Evolutionary conservation across 129 eudicot species (phyloP), one percentile per base, ranked within the genome.

Genomic region (Saposhnikovia divaricata): DNA sequence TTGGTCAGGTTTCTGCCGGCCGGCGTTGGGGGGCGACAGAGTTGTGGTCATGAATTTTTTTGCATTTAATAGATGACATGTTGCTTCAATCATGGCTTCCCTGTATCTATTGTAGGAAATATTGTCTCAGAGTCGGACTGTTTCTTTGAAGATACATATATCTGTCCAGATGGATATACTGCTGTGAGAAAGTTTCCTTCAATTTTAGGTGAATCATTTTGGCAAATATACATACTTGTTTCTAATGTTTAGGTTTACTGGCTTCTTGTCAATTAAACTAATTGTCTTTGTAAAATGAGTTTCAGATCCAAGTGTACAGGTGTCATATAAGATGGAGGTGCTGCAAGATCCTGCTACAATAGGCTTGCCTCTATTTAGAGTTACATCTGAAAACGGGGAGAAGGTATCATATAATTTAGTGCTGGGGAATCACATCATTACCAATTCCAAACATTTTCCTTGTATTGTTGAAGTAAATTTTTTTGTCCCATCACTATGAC

Each of bases 171-270:
- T 80, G 97, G 97, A 47, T 92, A 92, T 84, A 88, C 89, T 78
- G 93, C 96, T 86, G 85, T 89, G 61, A 88, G 97, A 83, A 90
- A 84, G 83, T 90, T 90, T 85, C 85, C 87, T 81, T 92, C 97
- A 61, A 61, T 90, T 78, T 37, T 88, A 89, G 97, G 96, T 90
- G 75, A 77, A n/a, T 78, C 18, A 34, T 79, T 79, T 79, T 45
- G 80, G 10, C 21, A 37, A 76, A 15, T 8, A 38, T 23, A 5
- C 13, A 10, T 59, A 27, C 42, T 18, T 38, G 70, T 71, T 71
- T 79, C 23, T 66, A 11, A 31, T 34, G 51, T 38, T 65, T 38
- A 38, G 44, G 27, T 66, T 15, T 66, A 21, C 77, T 66, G 39
- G 16, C 42, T 76, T 44, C 18, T 65, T 61, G 75, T 45, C 27